phyloP scores from a whole-genome alignment of 306 rosid genomes.

The Senna tora region DNA sequence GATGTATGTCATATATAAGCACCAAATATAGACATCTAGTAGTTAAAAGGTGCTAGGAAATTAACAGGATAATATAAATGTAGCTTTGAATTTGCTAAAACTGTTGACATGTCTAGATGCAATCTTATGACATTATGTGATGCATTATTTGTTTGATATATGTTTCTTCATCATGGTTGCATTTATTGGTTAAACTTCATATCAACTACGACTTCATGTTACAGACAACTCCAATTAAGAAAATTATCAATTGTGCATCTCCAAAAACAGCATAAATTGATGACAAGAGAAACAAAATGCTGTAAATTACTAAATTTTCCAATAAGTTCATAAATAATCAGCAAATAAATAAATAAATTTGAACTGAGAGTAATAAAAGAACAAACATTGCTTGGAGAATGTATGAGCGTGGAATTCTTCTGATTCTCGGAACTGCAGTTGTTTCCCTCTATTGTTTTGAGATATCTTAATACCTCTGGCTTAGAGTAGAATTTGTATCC shows the following conservation, averaged over 20 bases:
- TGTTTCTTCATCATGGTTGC: conserved; percentile 23
- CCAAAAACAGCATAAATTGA: conserved; percentile 13
- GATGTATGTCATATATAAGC: not conserved
- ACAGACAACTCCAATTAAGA: conserved; percentile 26
- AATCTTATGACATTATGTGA: not conserved
- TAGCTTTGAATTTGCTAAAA: not conserved
- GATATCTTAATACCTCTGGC: conserved; percentile 78
- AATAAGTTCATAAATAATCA: conserved; percentile 13
- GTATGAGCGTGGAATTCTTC: conserved; percentile 33
- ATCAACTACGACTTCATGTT: conserved; percentile 21
- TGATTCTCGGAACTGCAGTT: conserved; percentile 40
- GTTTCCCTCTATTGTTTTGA: conserved; percentile 51
- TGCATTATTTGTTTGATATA: conserved; percentile 21
- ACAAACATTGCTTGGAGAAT: conserved; percentile 58
- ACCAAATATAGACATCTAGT: not conserved
- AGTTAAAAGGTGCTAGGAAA: not conserved
- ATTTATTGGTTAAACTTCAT: conserved; percentile 14
- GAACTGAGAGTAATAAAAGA: conserved; percentile 27
- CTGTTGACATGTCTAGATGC: not conserved
- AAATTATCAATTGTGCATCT: conserved; percentile 8
- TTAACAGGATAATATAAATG: not conserved
- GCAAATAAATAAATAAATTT: not conserved
- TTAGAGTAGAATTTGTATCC: conserved; percentile 79
- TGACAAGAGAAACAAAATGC: conserved; percentile 6
- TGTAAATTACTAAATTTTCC: conserved; percentile 3